phyloP scores from a whole-genome alignment of 2,329 filamentous ascomycete species.

The Thielaviopsis euricoi region DNA sequence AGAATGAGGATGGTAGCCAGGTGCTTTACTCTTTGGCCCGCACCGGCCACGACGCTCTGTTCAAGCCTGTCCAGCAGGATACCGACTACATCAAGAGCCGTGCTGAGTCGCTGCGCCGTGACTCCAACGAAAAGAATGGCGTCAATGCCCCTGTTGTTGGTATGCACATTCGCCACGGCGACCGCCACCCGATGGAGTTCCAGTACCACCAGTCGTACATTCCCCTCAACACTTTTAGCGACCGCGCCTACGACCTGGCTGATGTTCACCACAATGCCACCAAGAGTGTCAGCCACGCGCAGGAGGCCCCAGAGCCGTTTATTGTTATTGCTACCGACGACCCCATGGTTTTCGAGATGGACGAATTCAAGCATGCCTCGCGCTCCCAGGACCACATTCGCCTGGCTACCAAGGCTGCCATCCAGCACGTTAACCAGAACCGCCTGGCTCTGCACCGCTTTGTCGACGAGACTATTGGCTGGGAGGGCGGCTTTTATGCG shows the following conservation, averaged over 20 bases:
- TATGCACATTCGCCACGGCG: constrained; percentile 65
- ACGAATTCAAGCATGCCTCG: constrained; percentile 40
- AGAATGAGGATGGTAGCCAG: constrained; percentile 31
- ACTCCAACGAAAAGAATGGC: constrained; percentile 27
- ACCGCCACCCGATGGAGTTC: constrained; percentile 59
- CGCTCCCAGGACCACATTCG: constrained; percentile 63
- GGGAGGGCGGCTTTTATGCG: constrained; percentile 77
- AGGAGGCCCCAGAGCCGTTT: constrained; percentile 23
- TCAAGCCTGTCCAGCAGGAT: constrained; percentile 51
- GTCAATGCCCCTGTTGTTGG: constrained; percentile 36
- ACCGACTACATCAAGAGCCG: constrained; percentile 45
- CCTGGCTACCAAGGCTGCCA: constrained; percentile 46
- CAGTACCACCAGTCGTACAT: constrained; percentile 67
- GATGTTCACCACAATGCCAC: constrained; percentile 30
- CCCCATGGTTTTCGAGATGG: constrained; percentile 51
- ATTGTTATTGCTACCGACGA: constrained; percentile 65
- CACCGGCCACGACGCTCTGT: constrained; percentile 56
- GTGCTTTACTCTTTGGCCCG: constrained; percentile 53
- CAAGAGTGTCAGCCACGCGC: constrained; percentile 18
- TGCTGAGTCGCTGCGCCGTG: constrained; percentile 19
- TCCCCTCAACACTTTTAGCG: constrained; percentile 51
- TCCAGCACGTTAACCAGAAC: constrained; percentile 25
- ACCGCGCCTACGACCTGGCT: constrained; percentile 40
- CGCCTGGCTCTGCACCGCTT: constrained; percentile 43
- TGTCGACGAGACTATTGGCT: constrained; percentile 62